Evolutionary conservation across 2,329 filamentous ascomycete species (phyloP).

Genomic region (Arthroderma sp.): DNA sequence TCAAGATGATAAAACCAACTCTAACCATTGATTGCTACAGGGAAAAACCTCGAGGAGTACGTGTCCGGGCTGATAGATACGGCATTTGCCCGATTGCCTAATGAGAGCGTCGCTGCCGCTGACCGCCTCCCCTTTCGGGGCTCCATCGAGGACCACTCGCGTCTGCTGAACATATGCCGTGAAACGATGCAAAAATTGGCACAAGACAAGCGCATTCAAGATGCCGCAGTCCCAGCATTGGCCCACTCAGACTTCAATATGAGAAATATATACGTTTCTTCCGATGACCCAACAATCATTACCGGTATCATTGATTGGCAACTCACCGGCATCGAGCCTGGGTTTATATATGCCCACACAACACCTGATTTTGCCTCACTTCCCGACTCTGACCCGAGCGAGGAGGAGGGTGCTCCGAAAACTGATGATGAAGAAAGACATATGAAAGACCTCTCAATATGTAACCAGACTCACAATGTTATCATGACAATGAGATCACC

Average conservation of each 20-base stretch:
- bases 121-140: slow-evolving; percentile 10
- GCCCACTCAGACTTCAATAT: slow-evolving; percentile 21
- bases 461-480: slow-evolving; percentile 18
- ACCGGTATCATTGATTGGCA: slow-evolving; percentile 25
- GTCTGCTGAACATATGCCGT: slow-evolving; percentile 11
- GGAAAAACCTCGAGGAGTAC: slow-evolving; percentile 9
- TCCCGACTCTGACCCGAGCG: slow-evolving; percentile 10
- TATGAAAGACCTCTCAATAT: slow-evolving; percentile 17
- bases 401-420: slow-evolving; percentile 8
- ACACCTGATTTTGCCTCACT: slow-evolving; percentile 14
- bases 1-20: neutral
- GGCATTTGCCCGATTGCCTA: slow-evolving; percentile 7
- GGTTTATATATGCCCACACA: slow-evolving; percentile 16
- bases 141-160: slow-evolving; percentile 6
- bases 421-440: slow-evolving; percentile 9
- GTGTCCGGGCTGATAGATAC: slow-evolving; percentile 10
- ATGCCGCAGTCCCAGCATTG: slow-evolving; percentile 11
- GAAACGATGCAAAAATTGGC: slow-evolving; percentile 14
- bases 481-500: slow-evolving; percentile 4
- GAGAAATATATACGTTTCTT: slow-evolving; percentile 22
- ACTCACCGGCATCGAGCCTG: slow-evolving; percentile 18
- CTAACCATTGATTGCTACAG: neutral
- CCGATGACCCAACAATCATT: slow-evolving; percentile 17
- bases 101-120: neutral
- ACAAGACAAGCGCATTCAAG: slow-evolving; percentile 13